Evolutionary conservation across 208 protist genomes (phyloP).

Genomic region (Acanthamoeba royreba): DNA sequence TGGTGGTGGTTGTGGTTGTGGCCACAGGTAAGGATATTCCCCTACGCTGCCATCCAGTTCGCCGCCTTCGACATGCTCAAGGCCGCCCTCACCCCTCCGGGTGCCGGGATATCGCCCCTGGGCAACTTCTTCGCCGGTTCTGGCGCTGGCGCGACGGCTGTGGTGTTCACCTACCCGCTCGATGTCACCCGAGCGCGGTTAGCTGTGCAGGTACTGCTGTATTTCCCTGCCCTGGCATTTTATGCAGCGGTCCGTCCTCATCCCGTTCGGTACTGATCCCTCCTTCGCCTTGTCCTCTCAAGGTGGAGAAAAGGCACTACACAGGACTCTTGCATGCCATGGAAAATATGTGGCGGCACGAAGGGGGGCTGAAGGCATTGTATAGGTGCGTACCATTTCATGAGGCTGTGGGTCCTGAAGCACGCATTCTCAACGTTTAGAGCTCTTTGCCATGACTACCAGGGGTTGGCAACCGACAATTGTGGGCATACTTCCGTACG

Average conservation of each 20-base stretch:
- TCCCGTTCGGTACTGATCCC: background rate
- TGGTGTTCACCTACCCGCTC: constrained; percentile 11
- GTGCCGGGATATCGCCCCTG: background rate
- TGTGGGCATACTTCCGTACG: background rate
- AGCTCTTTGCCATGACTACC: background rate
- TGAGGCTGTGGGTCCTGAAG: background rate
- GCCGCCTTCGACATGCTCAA: background rate
- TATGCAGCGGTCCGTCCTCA: background rate
- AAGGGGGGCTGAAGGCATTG: background rate
- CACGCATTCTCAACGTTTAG: too few relatives aligned
- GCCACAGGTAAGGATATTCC: background rate
- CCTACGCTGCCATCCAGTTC: background rate
- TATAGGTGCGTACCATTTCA: background rate
- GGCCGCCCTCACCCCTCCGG: background rate
- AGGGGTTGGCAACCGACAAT: background rate
- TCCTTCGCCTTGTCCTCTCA: background rate
- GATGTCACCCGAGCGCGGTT: background rate
- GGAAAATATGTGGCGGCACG: background rate
- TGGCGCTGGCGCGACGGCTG: background rate
- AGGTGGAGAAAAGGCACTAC: background rate
- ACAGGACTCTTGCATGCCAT: background rate
- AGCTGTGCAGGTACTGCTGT: background rate
- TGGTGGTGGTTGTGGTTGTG: background rate
- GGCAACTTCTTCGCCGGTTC: background rate
- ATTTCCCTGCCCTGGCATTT: background rate